Base-by-base conservation (phyloP, 352 stramenopile genomes). In the Globisporangium paroecandrum region DNA sequence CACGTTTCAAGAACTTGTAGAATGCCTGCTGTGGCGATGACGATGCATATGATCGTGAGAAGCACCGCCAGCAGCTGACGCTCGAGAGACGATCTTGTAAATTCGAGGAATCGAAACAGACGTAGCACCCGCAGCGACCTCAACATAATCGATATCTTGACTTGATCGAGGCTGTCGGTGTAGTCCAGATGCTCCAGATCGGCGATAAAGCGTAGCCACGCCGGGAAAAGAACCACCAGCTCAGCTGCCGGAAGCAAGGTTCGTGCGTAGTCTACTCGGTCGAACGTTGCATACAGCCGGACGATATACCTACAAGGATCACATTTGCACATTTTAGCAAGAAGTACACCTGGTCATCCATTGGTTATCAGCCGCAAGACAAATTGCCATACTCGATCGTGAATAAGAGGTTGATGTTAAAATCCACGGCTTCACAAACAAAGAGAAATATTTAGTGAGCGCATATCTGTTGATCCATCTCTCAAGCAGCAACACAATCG, bases 1-100 rank as follows among this genome's bases (percentile, higher is more conserved):
- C 84, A 94, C 38, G 87, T 74, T 36, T 94, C 86, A 29, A 87
- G 75, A 24, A 87, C 80, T 58, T 94, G 84, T 4, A 94, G 63
- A 12, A 91, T 73, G 8, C 86, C 84, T 8, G 86, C 78, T 0
- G 85, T 90, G 18, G 80, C 80, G 34, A 94, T 81, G 15, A 89
- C 77, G 38, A 94, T 94, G 12, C 71, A 89, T 3, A 91, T 73
- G 20, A 94, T 74, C 0, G 83, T 94, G 38, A 94, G 75, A 46
- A 88, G 68, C 4, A 77, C 80, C 2, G 86, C 81, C 46, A 79
- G 66, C 15, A 89, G 76, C 65, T 94, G 84, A 6, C 83, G 81
- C 64, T 94, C 81, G 2, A 94, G 69, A 0, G 85, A 92, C 8
- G 86, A 92, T 13, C 72, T 82, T 9, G 86, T 87, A 57, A 93